phyloP scores from a whole-genome alignment of 345 rosid species.

The Leavenworthia alabamica region DNA sequence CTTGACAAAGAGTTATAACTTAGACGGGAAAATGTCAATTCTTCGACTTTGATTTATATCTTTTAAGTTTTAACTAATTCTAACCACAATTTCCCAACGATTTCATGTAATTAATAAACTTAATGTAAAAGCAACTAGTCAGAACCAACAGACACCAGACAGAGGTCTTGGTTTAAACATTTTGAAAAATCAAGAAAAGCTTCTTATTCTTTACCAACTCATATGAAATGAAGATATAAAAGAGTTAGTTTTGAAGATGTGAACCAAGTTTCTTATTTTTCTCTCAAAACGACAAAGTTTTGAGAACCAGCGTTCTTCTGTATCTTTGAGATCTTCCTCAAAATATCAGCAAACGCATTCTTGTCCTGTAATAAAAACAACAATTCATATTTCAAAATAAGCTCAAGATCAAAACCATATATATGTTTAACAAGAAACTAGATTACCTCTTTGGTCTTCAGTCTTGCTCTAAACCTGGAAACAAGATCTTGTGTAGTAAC shows the following conservation, averaged over 20 bases:
- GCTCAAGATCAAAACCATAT: neutral
- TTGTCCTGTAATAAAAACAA: constrained; percentile 53
- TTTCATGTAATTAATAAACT: neutral
- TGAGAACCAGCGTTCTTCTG: constrained; percentile 69
- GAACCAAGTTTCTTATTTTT: constrained; percentile 34
- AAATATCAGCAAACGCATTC: constrained; percentile 66
- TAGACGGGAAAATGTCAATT: no score
- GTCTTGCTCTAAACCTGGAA: constrained; percentile 68
- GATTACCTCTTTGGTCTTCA: constrained; percentile 58
- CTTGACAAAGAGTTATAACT: no score
- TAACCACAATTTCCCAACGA: neutral
- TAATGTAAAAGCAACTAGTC: neutral
- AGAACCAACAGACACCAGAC: neutral
- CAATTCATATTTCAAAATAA: neutral
- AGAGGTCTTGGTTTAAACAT: neutral
- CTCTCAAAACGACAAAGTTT: constrained; percentile 72
- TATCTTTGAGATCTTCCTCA: constrained; percentile 81
- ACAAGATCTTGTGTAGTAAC: constrained; percentile 89
- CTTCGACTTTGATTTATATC: no score
- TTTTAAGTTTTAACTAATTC: no score
- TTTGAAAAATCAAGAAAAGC: neutral
- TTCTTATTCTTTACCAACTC: neutral
- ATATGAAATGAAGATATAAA: neutral
- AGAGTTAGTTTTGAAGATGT: neutral
- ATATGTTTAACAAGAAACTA: neutral